Evolutionary conservation across 768 basidiomycete species (phyloP), one percentile per base, ranked within the genome.

Genomic region (Rhizopogon salebrosus): DNA sequence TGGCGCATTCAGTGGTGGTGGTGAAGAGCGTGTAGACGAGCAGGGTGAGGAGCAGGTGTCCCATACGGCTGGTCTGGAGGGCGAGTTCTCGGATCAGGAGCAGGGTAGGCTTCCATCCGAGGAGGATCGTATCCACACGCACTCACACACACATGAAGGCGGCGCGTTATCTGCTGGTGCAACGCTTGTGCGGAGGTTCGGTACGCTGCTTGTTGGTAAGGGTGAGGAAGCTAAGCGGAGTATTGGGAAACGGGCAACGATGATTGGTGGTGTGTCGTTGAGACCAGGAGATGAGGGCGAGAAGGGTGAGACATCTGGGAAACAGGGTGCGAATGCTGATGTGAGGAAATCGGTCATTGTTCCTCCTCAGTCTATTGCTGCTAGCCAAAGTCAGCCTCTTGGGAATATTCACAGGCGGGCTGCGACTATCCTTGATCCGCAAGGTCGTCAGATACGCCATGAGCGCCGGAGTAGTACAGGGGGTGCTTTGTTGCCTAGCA

Each of bases 401-500:
- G 80, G 78, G 13, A 77, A 71, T 50, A 67, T 75, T 0, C 89
- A 90, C 67, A 79, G 89, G 20, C 76, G 89, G 5, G 89, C 89
- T 4, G 87, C 89, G 53, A 90, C 89, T 14, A 76, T 91, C 35
- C 64, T 91, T 31, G 89, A 92, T 64, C 80, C 87, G 0, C 77
- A 81, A 43, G 80, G 83, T 24, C 75, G 83, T 13, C 70, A 82
- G 22, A 71, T 74, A 13, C 74, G 83, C 39, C 89, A 92, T 63
- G 86, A 88, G 57, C 74, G 89, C 62, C 70, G 90, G 62, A 89
- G 87, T 62, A 90, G 87, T 61, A 87, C 85, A 0, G 85, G 88
- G 24, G 87, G 80, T 22, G 80, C 83, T 42, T 64, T 81, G 40
- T 63, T 81, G 14, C 72, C 62, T 1, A 60, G 59, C 48, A 64